Evolutionary conservation across 2,329 filamentous ascomycete genomes (phyloP).

Genomic region (Colletotrichum kahawae): DNA sequence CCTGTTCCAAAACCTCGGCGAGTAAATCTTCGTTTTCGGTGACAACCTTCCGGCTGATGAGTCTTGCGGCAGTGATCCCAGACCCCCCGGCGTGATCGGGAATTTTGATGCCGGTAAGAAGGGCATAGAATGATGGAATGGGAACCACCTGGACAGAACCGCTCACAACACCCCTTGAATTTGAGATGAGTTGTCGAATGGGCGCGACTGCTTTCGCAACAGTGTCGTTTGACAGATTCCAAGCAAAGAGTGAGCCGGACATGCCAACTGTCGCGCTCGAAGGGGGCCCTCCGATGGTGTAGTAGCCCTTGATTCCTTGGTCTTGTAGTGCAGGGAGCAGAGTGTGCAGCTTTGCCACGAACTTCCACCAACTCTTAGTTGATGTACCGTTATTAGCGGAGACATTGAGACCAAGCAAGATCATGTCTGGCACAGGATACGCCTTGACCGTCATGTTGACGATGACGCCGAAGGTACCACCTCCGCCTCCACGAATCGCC

Average conservation of each 20-base stretch:
- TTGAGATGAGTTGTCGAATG: neutral
- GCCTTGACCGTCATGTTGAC: slow-evolving; percentile 52
- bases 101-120: neutral
- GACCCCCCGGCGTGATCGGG: neutral
- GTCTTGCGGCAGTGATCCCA: neutral
- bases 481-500: slow-evolving; percentile 55
- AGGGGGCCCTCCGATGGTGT: neutral
- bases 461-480: slow-evolving; percentile 56
- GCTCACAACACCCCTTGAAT: neutral
- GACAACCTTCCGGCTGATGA: neutral
- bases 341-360: neutral
- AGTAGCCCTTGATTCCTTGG: neutral
- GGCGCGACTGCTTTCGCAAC: neutral
- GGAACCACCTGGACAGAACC: neutral
- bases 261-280: neutral
- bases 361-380: neutral
- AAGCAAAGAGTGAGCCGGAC: neutral
- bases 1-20: neutral
- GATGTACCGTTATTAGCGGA: neutral
- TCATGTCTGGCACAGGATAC: slow-evolving; percentile 34
- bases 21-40: neutral
- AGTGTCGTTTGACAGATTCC: neutral
- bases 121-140: neutral
- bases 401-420: neutral
- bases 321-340: neutral